Conservation (phyloP, 441 rosid genomes). For the Pelargonium citronellum region DNA sequence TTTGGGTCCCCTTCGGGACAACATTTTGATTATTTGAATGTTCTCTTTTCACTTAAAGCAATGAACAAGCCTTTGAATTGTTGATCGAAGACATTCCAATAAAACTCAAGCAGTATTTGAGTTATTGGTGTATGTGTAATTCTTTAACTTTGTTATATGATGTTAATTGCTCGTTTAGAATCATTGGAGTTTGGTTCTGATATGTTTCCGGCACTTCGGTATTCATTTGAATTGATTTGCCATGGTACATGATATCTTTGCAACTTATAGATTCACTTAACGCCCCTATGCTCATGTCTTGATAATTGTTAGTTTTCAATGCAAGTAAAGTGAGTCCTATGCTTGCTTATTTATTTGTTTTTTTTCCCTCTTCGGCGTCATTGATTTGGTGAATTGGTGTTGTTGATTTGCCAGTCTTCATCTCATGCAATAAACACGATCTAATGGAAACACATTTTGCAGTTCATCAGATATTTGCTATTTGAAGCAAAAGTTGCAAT, state of each 20-base stretch:
- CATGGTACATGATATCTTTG: not conserved
- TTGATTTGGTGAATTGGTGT: not conserved
- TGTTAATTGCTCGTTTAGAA: not conserved
- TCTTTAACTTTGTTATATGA: not conserved
- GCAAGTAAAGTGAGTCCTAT: not conserved
- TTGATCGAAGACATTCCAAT: not conserved
- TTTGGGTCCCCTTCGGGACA: no score
- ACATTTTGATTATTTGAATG: constrained; percentile 8
- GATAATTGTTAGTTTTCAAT: not conserved
- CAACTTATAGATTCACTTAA: not conserved
- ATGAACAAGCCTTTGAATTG: not conserved
- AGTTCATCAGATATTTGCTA: constrained; percentile 20
- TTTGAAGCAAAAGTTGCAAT: constrained; percentile 36
- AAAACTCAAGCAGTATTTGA: not conserved
- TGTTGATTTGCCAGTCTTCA: not conserved
- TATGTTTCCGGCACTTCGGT: not conserved
- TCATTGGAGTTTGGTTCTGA: not conserved
- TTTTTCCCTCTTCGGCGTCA: not conserved
- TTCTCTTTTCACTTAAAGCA: not conserved
- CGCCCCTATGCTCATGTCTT: not conserved
- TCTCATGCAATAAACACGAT: not conserved
- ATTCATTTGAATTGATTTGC: not conserved
- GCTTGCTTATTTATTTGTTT: not conserved
- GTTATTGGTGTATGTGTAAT: not conserved
- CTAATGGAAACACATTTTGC: constrained; percentile 12